Conservation (phyloP, 306 rosid species). For the apple (Malus domestica) region DNA sequence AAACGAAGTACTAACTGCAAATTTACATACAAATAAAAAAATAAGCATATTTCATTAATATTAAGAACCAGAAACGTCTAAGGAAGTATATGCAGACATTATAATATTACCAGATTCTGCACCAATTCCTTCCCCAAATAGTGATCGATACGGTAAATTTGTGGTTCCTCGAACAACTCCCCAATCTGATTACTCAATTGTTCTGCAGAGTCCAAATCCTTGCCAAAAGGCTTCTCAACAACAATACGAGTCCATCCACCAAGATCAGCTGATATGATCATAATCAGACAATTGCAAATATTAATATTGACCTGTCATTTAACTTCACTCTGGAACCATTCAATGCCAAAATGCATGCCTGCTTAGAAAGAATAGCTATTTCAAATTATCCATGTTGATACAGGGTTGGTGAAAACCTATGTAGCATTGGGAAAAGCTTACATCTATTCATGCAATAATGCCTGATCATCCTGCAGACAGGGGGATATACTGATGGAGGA, state of each 20-base stretch:
- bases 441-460: slow-evolving; percentile 74
- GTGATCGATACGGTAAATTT: slow-evolving; percentile 95
- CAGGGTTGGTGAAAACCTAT: neutral
- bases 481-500: slow-evolving; percentile 96
- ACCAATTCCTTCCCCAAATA: slow-evolving; percentile 95
- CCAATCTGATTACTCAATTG: slow-evolving; percentile 82
- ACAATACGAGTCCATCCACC: slow-evolving; percentile 98
- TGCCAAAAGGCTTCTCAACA: slow-evolving; percentile 99
- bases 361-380: neutral
- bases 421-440: slow-evolving; percentile 28
- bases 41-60: slow-evolving; percentile 24
- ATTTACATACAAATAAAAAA: slow-evolving; percentile 19
- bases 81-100: slow-evolving; percentile 1
- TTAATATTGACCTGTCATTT: slow-evolving; percentile 4
- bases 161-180: slow-evolving; percentile 73
- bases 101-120: slow-evolving; percentile 76
- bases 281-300: slow-evolving; percentile 21
- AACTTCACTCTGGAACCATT: neutral
- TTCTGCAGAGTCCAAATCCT: slow-evolving; percentile 85
- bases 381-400: neutral
- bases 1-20: slow-evolving; percentile 97
- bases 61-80: slow-evolving; percentile 2
- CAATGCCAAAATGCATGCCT: neutral
- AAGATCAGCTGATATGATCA: slow-evolving; percentile 57
- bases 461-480: slow-evolving; percentile 90